These are phyloP conservation scores for Zymoseptoria tritici DNA, from an alignment of 2,329 filamentous ascomycete species.

Conservation along the genomic window DNA sequence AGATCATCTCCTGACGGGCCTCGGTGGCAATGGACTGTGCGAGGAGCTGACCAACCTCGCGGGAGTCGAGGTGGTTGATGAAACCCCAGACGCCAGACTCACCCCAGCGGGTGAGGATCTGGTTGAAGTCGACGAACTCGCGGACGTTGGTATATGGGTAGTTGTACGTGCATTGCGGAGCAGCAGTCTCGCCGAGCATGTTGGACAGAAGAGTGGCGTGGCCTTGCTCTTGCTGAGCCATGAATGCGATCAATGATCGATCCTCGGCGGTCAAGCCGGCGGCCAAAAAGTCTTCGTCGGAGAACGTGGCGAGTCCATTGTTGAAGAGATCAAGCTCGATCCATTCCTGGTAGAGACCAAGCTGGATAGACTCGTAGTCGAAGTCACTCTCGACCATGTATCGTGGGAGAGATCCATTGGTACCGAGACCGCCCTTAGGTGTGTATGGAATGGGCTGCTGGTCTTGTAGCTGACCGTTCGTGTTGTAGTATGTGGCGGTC, in stretches of 20 bases:
- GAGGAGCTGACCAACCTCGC: slow-evolving; percentile 64
- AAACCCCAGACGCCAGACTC: slow-evolving; percentile 78
- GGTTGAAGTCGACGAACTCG: slow-evolving; percentile 76
- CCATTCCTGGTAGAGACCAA: slow-evolving; percentile 75
- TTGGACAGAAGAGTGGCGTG: slow-evolving; percentile 71
- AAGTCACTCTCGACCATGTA: slow-evolving; percentile 76
- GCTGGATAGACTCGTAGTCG: slow-evolving; percentile 68
- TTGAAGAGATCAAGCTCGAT: slow-evolving; percentile 80
- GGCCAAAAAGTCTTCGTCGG: slow-evolving; percentile 59
- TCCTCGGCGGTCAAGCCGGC: slow-evolving; percentile 64
- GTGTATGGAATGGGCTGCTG: slow-evolving; percentile 63
- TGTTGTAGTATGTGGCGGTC: slow-evolving; percentile 62
- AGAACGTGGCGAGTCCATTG: slow-evolving; percentile 63
- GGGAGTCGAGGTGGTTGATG: slow-evolving; percentile 66
- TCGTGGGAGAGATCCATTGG: slow-evolving; percentile 67
- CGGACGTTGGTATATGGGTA: slow-evolving; percentile 68
- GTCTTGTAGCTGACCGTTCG: slow-evolving; percentile 61
- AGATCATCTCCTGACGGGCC: slow-evolving; percentile 75
- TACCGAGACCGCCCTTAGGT: slow-evolving; percentile 63
- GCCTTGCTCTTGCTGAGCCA: slow-evolving; percentile 69
- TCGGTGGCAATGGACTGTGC: slow-evolving; percentile 71
- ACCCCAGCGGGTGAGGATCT: slow-evolving; percentile 76
- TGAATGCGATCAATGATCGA: slow-evolving; percentile 63
- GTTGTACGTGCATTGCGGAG: slow-evolving; percentile 71
- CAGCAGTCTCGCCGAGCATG: slow-evolving; percentile 65